Base-by-base conservation (phyloP, 345 rosid species). In the Citrus trifoliata region DNA sequence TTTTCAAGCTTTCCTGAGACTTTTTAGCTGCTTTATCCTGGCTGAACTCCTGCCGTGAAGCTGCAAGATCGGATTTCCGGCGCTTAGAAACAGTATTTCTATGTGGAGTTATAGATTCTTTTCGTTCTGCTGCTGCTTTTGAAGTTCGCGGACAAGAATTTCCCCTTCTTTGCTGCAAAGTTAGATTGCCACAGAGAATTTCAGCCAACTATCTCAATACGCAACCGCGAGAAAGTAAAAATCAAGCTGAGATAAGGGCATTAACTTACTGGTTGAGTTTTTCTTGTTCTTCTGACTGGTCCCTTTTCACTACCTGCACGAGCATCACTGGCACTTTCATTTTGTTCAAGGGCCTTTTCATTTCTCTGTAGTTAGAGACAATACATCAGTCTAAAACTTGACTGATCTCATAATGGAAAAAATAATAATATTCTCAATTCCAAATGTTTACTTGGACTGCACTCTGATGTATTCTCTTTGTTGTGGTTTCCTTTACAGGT, bases 391-490 rank as follows among this genome's bases (percentile, higher is more conserved):
- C 37, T 28, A 76, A 74, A 38, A 8, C 33, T 58, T 74, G 16
- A 24, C 38, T 32, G 32, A 53, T 21, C 55, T 32, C 65, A 55
- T 71, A 22, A 13, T 37, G 22, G 37, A 19, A 58, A 24, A 58
- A 46, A 25, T 35, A 38, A 35, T 14, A 66, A 33, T 6, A 48
- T n/a, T 51, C 40, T 46, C 35, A 67, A 40, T 37, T 32, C 66
- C 10, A 51, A 76, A 81, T 24, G 77, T 94, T 86, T 75, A 94
- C 98, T 73, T 82, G 85, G 68, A 48, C 18, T 33, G 63, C 37
- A 66, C 35, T 76, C 62, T 83, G 83, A 67, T 76, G 81, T 80
- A 79, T 86, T 77, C 77, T 86, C 70, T 74, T 24, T 24, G 83
- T 37, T 42, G 80, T 81, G 64, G 71, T 82, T 64, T 89, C 95